Percentiles rank a stretch among this genome's conserved stretches.
Evolutionary conservation across 495 filamentous ascomycete genomes (phyloP).

Genomic region (Neurospora terricola): DNA sequence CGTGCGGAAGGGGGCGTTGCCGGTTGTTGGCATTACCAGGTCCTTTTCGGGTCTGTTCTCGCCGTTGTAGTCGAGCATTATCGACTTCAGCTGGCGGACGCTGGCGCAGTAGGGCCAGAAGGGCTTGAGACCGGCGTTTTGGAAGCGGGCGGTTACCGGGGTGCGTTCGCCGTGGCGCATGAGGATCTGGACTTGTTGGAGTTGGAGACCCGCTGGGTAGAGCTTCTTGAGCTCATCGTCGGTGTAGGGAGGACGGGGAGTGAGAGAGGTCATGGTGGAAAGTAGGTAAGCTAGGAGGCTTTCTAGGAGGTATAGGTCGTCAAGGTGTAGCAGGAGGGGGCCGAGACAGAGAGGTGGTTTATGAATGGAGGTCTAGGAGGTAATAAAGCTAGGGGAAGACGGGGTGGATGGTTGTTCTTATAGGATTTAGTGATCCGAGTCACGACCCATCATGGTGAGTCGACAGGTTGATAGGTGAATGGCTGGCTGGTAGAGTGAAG

Average conservation of each 20-base stretch:
- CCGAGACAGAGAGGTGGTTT: not conserved
- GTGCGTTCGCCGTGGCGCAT: slow-evolving; percentile 87
- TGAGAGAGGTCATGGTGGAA: slow-evolving; percentile 61
- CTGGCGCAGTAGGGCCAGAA: slow-evolving; percentile 92
- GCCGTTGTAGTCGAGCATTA: slow-evolving; percentile 44
- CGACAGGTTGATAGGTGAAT: not conserved
- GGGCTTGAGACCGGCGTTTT: slow-evolving; percentile 71
- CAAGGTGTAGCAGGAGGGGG: not conserved
- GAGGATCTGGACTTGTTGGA: slow-evolving; percentile 84
- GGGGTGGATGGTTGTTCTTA: not conserved
- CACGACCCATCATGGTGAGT: not conserved
- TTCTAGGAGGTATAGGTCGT: not conserved
- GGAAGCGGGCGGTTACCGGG: slow-evolving; percentile 77
- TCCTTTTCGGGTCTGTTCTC: not conserved
- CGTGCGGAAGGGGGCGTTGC: slow-evolving; percentile 40
- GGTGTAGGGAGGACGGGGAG: slow-evolving; percentile 66
- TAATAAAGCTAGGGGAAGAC: not conserved
- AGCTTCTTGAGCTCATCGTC: slow-evolving; percentile 69
- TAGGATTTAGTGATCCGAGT: not conserved
- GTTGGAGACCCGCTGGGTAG: slow-evolving; percentile 69
- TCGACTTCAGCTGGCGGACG: slow-evolving; percentile 60
- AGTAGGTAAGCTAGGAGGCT: not conserved
- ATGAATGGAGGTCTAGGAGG: not conserved
- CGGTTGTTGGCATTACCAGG: not conserved
- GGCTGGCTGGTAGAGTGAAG: not conserved